Conservation (phyloP, 2,329 filamentous ascomycete species). For the Zarea fungicola region DNA sequence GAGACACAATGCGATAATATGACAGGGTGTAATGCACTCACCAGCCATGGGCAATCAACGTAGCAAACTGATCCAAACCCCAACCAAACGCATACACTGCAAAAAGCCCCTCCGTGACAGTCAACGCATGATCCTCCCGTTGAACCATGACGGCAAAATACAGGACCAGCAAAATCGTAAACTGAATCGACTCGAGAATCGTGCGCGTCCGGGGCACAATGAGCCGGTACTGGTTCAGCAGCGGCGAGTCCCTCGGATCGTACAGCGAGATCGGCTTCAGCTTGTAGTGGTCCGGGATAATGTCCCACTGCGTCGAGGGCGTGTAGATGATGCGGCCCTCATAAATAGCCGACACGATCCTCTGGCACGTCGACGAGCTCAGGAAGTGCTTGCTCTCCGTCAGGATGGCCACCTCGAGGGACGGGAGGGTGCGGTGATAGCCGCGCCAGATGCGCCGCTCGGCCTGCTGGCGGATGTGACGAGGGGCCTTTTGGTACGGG, state of each 20-base stretch:
- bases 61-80: conserved; percentile 72
- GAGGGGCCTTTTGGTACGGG: conserved; percentile 77
- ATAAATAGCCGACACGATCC: conserved; percentile 78
- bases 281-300: conserved; percentile 83
- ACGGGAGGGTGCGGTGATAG: conserved; percentile 60
- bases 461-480: conserved; percentile 56
- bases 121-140: conserved; percentile 53
- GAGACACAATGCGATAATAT: no score
- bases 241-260: conserved; percentile 66
- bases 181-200: conserved; percentile 69
- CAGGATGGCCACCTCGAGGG: conserved; percentile 77
- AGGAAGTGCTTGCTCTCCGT: conserved; percentile 77
- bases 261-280: conserved; percentile 76
- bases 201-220: conserved; percentile 77
- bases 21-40: conserved; percentile 23
- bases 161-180: conserved; percentile 60
- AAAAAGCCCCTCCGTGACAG: conserved; percentile 60
- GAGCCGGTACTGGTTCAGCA: conserved; percentile 80
- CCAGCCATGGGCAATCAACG: conserved; percentile 69
- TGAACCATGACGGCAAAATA: conserved; percentile 70
- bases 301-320: conserved; percentile 73
- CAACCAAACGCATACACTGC: conserved; percentile 71
- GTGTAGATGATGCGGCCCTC: conserved; percentile 77
- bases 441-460: conserved; percentile 43
- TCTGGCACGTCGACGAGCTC: conserved; percentile 71